Conservation (phyloP, 108 stramenopile genomes). For the Cyclotella atomus region DNA sequence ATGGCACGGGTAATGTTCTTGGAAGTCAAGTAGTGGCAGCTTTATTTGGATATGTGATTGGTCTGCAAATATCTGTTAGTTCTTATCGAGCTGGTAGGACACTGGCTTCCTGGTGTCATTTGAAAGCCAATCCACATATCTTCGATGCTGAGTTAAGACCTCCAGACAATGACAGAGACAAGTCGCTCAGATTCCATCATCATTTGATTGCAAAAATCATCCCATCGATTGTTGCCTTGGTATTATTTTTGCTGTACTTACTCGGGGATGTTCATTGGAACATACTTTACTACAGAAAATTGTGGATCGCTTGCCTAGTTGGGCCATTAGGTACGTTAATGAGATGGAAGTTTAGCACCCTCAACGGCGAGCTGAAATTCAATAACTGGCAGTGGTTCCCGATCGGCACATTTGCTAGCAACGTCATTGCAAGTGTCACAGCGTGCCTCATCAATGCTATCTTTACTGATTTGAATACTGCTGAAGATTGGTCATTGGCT, state of each 20-base stretch:
- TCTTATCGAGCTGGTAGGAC: conserved; percentile 61
- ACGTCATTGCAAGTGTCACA: conserved; percentile 56
- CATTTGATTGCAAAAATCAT: conserved; percentile 21
- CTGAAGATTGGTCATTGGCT: conserved; percentile 39
- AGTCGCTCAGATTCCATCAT: conserved; percentile 9
- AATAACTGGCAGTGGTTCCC: conserved; percentile 57
- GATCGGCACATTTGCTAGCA: conserved; percentile 70
- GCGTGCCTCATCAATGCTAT: conserved; percentile 41
- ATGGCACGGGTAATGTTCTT: conserved; percentile 58
- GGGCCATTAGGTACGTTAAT: conserved; percentile 66
- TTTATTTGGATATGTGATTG: conserved; percentile 75
- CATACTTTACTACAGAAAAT: conserved; percentile 60
- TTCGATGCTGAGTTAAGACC: conserved; percentile 17
- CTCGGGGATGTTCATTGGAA: conserved; percentile 54
- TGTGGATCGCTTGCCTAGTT: conserved; percentile 56
- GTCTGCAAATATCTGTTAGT: conserved; percentile 45
- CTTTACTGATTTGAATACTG: conserved; percentile 13
- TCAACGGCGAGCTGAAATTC: conserved; percentile 43
- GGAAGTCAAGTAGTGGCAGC: conserved; percentile 63
- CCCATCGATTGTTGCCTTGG: conserved; percentile 12
- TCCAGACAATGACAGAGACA: neutral
- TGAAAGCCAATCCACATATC: conserved; percentile 47
- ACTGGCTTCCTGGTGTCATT: conserved; percentile 43
- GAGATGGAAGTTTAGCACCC: conserved; percentile 62
- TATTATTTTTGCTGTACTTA: conserved; percentile 47